Conservation (phyloP, 2,329 filamentous ascomycete species). For the Verticillium dahliae region DNA sequence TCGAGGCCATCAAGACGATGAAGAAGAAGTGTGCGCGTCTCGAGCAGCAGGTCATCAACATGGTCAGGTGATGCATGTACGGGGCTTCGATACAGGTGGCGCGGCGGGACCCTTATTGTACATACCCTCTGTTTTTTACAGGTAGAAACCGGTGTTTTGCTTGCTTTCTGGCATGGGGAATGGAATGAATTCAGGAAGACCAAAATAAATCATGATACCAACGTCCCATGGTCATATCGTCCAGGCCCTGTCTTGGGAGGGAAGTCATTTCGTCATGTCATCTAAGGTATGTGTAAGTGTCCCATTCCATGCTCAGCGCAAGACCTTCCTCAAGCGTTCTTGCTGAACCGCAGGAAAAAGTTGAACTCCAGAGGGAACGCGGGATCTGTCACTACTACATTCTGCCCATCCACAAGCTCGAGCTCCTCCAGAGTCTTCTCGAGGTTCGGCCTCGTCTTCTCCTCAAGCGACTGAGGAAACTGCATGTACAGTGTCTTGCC, state of each 20-base stretch:
- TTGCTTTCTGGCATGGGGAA: background rate
- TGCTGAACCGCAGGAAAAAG: slow-evolving; percentile 45
- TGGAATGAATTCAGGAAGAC: background rate
- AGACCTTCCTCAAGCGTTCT: slow-evolving; percentile 5
- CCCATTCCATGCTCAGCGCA: background rate
- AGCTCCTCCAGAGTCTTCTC: slow-evolving; percentile 70
- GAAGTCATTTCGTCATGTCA: background rate
- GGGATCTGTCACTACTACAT: slow-evolving; percentile 89
- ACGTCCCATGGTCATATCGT: background rate
- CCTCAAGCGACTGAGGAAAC: slow-evolving; percentile 71
- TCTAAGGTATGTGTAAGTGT: background rate
- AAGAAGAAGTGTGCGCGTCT: slow-evolving; percentile 77
- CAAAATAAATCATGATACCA: slow-evolving; percentile 2
- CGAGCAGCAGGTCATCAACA: slow-evolving; percentile 62
- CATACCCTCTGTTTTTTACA: background rate
- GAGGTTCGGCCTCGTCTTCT: slow-evolving; percentile 78
- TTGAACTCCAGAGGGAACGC: slow-evolving; percentile 69
- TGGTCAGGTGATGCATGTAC: slow-evolving; percentile 42
- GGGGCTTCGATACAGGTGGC: background rate
- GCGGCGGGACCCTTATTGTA: background rate
- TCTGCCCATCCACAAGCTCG: slow-evolving; percentile 68
- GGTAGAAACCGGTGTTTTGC: background rate
- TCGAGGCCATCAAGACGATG: slow-evolving; percentile 79
- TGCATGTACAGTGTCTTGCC: slow-evolving; percentile 88
- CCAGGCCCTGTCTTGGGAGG: background rate